phyloP scores from a whole-genome alignment of 805 yeast genomes.

The Ogataea zsoltii region DNA sequence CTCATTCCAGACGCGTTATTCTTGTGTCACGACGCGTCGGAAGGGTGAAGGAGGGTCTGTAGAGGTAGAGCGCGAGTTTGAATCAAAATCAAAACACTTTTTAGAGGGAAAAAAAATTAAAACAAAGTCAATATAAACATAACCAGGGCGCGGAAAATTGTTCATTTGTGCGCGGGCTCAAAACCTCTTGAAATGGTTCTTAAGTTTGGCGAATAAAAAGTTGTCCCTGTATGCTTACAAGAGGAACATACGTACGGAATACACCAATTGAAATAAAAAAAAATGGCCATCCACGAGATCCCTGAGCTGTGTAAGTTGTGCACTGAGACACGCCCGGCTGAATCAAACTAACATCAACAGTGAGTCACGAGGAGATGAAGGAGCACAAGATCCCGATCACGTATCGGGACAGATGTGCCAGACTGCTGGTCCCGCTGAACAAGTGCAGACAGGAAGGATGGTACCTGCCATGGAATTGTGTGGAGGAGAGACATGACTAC shows the following conservation, averaged over 20 bases:
- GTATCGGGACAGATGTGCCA: constrained; percentile 84
- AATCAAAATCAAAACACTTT: constrained; percentile 7
- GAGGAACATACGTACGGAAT: neutral
- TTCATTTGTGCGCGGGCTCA: neutral
- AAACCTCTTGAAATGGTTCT: neutral
- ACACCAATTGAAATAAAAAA: constrained; percentile 2
- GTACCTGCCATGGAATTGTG: constrained; percentile 71
- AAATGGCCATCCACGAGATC: constrained; percentile 38
- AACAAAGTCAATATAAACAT: neutral
- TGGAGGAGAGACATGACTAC: constrained; percentile 76
- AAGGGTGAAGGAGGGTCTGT: too few species aligned
- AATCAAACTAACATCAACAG: constrained; percentile 36
- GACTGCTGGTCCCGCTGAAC: constrained; percentile 57
- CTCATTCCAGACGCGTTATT: constrained; percentile 4
- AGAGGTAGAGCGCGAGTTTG: too few species aligned
- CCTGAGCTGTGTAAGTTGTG: constrained; percentile 44
- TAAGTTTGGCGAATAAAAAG: constrained; percentile 5
- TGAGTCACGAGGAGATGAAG: constrained; percentile 83
- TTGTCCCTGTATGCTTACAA: neutral
- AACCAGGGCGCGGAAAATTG: constrained; percentile 6
- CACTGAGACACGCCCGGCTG: neutral
- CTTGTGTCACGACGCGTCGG: neutral
- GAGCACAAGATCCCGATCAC: constrained; percentile 72
- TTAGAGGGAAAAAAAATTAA: neutral
- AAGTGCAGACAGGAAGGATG: constrained; percentile 59